Base-by-base conservation (phyloP, 2,329 filamentous ascomycete genomes). In the Dichotomopilus funicola region DNA sequence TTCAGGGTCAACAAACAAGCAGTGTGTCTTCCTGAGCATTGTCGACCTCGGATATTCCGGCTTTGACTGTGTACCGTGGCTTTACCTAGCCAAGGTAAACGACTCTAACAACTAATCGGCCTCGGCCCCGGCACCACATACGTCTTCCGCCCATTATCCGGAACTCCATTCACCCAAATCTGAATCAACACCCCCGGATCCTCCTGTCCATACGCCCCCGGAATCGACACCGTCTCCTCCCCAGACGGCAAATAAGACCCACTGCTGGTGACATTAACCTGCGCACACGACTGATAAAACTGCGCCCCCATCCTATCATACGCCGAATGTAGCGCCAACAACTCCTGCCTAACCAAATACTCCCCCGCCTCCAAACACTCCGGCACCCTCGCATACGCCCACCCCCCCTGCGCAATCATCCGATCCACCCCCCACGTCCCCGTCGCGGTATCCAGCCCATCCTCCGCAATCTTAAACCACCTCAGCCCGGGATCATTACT, bases 221-320 rank as follows among this genome's bases (percentile, higher is more conserved):
- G 46, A 11, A 49, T 38, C 13, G 7, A 12, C 4, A 49, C 46
- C 46, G 35, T 49, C n/a, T 40, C 5, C 35, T n/a, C n/a, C n/a
- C n/a, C n/a, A n/a, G 35, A 2, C 5, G 35, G 46, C 12, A 38
- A 35, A 12, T 31, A 31, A 36, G 13, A 27, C 13, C 46, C 46
- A 1, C 46, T n/a, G 2, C 46, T 34, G 0, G 46, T 11, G 2
- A 49, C 46, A 31, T 31, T 40, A 3, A 49, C n/a, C 35, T 49
- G 46, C 35, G 46, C 46, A 19, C 46, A 49, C 35, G 35, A 49
- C 35, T 38, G n/a, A 13, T 49, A 49, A 19, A 49, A 49, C 46
- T 49, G 35, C 7, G 46, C 35, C 13, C 46, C 46, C 46, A 10
- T 31, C 3, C 7, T 6, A 4, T 11, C 13, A 12, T 12, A 31